Conservation (phyloP, 169 alveolate genomes). For the Plasmodium coatneyi region DNA sequence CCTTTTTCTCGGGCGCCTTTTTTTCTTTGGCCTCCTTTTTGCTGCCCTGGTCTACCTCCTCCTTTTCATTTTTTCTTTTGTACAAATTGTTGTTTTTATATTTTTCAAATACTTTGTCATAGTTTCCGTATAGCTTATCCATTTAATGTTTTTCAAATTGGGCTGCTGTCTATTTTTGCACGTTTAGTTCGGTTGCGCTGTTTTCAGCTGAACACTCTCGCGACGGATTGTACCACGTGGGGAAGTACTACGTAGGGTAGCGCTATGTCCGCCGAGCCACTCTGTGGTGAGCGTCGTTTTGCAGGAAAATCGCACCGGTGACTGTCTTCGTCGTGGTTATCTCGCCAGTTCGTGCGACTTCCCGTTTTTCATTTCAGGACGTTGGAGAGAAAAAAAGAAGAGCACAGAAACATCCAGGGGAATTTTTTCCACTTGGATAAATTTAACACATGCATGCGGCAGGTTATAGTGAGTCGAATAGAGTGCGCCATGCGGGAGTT, state of each 20-base stretch:
- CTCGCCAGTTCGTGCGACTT: not conserved
- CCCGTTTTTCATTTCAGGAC: not conserved
- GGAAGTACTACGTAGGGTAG: not conserved
- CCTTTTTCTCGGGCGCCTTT: not conserved
- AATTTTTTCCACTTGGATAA: not conserved
- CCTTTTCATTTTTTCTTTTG: constrained; percentile 65
- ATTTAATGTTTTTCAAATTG: constrained; percentile 13
- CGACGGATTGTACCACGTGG: not conserved
- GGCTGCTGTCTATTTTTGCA: not conserved
- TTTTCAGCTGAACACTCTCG: not conserved
- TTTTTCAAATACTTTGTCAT: constrained; percentile 61
- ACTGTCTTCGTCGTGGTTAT: not conserved
- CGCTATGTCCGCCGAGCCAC: not conserved
- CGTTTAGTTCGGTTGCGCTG: not conserved
- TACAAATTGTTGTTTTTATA: constrained; percentile 26
- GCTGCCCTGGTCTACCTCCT: not conserved
- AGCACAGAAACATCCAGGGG: not conserved
- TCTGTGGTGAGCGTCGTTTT: not conserved
- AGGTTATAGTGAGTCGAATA: not conserved
- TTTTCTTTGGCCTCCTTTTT: constrained; percentile 43
- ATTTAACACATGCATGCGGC: not conserved
- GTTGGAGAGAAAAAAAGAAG: not conserved
- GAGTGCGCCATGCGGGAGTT: not conserved
- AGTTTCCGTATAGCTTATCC: constrained; percentile 75
- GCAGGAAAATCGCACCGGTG: not conserved